Percentiles rank a stretch among this genome's conserved stretches.
Evolutionary conservation across 164 flowering plant species (phyloP).

Genomic region (Liriodendron chinense): DNA sequence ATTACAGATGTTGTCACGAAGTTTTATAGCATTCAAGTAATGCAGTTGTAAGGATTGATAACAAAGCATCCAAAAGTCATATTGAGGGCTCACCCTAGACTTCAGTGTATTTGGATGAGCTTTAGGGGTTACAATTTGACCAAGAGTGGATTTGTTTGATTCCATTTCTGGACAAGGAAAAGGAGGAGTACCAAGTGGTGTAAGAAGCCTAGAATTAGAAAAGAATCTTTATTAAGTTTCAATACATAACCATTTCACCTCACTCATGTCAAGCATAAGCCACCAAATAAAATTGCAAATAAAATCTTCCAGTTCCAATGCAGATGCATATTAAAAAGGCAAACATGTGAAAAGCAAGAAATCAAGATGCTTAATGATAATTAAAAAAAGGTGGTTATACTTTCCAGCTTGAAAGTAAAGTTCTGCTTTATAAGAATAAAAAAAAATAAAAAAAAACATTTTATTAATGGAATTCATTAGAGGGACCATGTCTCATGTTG

Average conservation of each 20-base stretch:
- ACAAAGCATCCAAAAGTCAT: not conserved
- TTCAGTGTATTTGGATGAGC: conserved; percentile 53
- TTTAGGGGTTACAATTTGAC: conserved; percentile 49
- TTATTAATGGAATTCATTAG: too few species aligned
- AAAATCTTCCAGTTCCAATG: not conserved
- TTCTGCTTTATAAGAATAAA: not conserved
- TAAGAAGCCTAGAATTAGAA: conserved; percentile 73
- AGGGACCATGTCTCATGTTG: too few species aligned
- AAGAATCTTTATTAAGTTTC: not conserved
- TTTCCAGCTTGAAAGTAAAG: not conserved
- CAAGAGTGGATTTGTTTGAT: conserved; percentile 44
- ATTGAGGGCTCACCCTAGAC: conserved; percentile 50
- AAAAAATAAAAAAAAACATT: not conserved
- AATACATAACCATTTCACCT: not conserved
- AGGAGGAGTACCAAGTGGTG: conserved; percentile 90
- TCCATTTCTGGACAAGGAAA: conserved; percentile 78
- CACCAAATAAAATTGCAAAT: not conserved
- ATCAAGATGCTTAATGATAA: not conserved
- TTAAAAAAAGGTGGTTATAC: not conserved
- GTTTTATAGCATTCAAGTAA: too few species aligned
- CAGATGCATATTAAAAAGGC: not conserved
- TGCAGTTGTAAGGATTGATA: not conserved
- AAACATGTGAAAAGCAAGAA: not conserved
- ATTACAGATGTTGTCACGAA: too few species aligned
- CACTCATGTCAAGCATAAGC: not conserved